Conservation (phyloP, 164 flowering plant species). For the Nymphaea thermarum region DNA sequence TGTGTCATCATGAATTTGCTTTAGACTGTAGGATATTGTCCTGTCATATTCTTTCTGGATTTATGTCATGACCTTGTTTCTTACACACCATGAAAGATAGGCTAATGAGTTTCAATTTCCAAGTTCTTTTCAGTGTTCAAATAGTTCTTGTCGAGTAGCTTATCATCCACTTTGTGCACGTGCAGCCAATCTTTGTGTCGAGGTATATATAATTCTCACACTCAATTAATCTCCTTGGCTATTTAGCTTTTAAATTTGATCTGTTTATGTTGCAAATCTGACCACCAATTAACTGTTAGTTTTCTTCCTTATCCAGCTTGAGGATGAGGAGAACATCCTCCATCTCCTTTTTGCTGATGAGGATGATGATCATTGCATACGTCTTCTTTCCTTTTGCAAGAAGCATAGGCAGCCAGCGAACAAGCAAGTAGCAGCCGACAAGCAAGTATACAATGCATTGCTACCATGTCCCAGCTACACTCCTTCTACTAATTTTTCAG, state of each 20-base stretch:
- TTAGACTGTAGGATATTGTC: no score
- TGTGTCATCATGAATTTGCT: no score
- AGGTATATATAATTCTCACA: slow-evolving; percentile 33
- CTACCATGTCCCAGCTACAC: slow-evolving; percentile 36
- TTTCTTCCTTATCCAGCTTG: slow-evolving; percentile 40
- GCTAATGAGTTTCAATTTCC: no score
- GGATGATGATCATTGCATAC: slow-evolving; percentile 85
- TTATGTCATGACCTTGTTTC: no score
- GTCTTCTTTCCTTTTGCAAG: slow-evolving; percentile 85
- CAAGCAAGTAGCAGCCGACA: slow-evolving; percentile 36
- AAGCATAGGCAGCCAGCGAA: slow-evolving; percentile 75
- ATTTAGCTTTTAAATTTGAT: not conserved
- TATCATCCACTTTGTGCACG: slow-evolving; percentile 99
- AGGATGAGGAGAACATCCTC: slow-evolving; percentile 73
- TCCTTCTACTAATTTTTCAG: slow-evolving; percentile 79
- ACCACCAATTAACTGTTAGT: not conserved
- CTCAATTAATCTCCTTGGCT: not conserved
- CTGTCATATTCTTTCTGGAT: no score
- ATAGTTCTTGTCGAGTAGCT: slow-evolving; percentile 69
- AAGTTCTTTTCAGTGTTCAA: slow-evolving; percentile 61
- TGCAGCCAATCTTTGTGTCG: slow-evolving; percentile 95
- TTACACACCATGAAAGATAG: no score
- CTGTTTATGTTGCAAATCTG: not conserved
- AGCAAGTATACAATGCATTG: slow-evolving; percentile 19
- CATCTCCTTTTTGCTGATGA: slow-evolving; percentile 65